These are phyloP conservation scores for Elsinoe ampelina DNA, from an alignment of 2,329 filamentous ascomycete species.

Conservation along the genomic window DNA sequence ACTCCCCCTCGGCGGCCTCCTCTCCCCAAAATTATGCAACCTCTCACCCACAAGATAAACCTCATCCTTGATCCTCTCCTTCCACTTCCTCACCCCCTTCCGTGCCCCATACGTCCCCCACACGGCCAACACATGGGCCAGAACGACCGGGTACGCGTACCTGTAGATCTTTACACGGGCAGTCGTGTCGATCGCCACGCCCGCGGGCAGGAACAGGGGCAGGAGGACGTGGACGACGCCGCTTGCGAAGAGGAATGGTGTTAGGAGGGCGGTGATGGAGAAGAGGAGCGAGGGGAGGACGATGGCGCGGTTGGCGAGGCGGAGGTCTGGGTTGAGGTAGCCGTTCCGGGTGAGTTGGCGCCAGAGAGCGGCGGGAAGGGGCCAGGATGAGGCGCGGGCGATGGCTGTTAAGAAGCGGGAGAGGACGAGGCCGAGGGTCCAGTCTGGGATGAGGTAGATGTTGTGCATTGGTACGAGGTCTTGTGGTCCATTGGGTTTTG, in stretches of 20 bases:
- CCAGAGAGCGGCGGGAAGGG: conserved; percentile 64
- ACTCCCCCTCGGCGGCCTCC: conserved; percentile 27
- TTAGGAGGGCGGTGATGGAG: conserved; percentile 52
- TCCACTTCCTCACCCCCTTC: conserved; percentile 63
- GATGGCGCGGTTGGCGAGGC: conserved; percentile 74
- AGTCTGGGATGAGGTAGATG: conserved; percentile 82
- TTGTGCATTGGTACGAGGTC: conserved; percentile 49
- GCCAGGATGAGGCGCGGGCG: conserved; percentile 57
- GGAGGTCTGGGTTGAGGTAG: conserved; percentile 68
- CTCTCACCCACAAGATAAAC: conserved; percentile 92
- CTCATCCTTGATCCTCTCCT: conserved; percentile 77
- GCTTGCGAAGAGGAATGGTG: conserved; percentile 54
- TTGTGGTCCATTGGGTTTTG: conserved; percentile 20
- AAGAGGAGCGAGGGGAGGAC: conserved; percentile 63
- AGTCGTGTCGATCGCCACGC: neutral
- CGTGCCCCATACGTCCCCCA: conserved; percentile 43
- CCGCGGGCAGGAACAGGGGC: conserved; percentile 11
- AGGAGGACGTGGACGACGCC: conserved; percentile 35
- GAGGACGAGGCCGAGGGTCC: conserved; percentile 87
- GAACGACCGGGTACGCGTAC: conserved; percentile 63
- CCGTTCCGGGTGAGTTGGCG: conserved; percentile 61
- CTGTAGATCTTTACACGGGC: conserved; percentile 42
- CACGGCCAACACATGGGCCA: conserved; percentile 37
- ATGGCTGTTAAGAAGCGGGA: conserved; percentile 68
- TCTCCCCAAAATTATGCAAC: conserved; percentile 83